Percentiles rank a stretch among this genome's conserved stretches.
Evolutionary conservation across 768 basidiomycete species (phyloP).

Genomic region (Phanerodontia chrysosporium): DNA sequence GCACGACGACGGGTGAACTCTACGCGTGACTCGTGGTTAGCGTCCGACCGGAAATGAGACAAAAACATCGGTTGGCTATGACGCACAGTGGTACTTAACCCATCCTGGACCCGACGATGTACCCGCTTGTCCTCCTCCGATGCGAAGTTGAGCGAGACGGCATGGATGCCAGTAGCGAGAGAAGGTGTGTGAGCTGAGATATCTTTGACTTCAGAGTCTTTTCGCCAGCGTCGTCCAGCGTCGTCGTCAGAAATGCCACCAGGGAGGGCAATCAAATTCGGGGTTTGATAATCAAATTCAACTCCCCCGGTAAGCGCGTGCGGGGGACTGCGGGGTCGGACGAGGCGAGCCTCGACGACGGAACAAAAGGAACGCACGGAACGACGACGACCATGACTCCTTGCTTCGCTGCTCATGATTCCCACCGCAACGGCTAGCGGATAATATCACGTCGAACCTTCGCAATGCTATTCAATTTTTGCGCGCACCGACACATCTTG

Average conservation of each 20-base stretch:
- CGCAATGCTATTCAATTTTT: too few relatives aligned
- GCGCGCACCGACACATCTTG: too few relatives aligned
- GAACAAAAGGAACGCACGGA: neutral
- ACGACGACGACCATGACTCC: neutral
- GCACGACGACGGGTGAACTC: neutral
- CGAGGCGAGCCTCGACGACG: neutral
- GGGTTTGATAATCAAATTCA: neutral
- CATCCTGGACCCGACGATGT: neutral
- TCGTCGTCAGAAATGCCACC: neutral
- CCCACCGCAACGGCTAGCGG: too few relatives aligned
- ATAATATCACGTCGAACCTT: neutral
- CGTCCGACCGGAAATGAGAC: neutral
- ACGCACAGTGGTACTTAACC: neutral
- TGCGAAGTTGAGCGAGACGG: too few relatives aligned
- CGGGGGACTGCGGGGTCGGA: neutral
- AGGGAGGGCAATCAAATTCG: neutral
- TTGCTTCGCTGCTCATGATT: neutral
- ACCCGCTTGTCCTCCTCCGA: neutral
- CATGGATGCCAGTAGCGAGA: too few relatives aligned
- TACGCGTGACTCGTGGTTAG: neutral
- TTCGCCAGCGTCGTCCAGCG: neutral
- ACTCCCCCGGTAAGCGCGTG: neutral
- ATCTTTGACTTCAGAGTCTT: too few relatives aligned
- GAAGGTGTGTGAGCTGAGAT: too few relatives aligned
- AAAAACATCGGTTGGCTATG: neutral